Percentiles rank a stretch among this genome's conserved stretches.
Conservation (phyloP, 495 filamentous ascomycete species). For the Terfezia boudieri region DNA sequence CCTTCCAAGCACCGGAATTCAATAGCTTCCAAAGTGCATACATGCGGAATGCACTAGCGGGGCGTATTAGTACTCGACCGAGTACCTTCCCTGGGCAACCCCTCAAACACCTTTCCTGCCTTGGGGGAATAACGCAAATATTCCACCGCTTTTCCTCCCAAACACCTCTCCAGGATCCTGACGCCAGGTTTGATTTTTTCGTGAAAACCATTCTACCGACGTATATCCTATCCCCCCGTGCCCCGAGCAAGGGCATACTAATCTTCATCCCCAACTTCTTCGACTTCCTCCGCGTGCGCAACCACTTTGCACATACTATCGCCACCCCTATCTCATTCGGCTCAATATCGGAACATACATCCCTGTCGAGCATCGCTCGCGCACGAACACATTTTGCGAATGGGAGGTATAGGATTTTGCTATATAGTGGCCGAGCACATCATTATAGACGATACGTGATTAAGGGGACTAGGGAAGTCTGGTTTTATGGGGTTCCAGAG, state of each 20-base stretch:
- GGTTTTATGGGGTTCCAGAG: conserved; percentile 77
- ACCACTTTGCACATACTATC: conserved; percentile 57
- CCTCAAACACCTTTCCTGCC: conserved; percentile 29
- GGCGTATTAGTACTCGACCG: conserved; percentile 49
- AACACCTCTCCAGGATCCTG: conserved; percentile 48
- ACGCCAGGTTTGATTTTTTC: conserved; percentile 83
- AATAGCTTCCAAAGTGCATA: conserved; percentile 53
- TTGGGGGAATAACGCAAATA: conserved; percentile 32
- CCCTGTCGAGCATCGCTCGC: conserved; percentile 48
- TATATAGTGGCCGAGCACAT: conserved; percentile 85
- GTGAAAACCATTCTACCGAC: conserved; percentile 49
- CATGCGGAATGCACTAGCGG: conserved; percentile 50
- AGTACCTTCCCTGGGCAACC: conserved; percentile 42
- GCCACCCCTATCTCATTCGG: conserved; percentile 57
- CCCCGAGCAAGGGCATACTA: background rate
- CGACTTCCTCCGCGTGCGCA: conserved; percentile 80
- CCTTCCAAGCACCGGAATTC: conserved; percentile 75
- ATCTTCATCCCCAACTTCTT: conserved; percentile 71
- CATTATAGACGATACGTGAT: conserved; percentile 75
- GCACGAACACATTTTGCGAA: conserved; percentile 70
- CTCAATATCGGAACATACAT: conserved; percentile 68
- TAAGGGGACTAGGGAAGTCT: conserved; percentile 51
- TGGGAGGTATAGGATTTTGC: conserved; percentile 56
- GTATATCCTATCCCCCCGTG: conserved; percentile 22
- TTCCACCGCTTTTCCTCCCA: conserved; percentile 70